Conservation (phyloP, 345 rosid species). For the Firmiana major region DNA sequence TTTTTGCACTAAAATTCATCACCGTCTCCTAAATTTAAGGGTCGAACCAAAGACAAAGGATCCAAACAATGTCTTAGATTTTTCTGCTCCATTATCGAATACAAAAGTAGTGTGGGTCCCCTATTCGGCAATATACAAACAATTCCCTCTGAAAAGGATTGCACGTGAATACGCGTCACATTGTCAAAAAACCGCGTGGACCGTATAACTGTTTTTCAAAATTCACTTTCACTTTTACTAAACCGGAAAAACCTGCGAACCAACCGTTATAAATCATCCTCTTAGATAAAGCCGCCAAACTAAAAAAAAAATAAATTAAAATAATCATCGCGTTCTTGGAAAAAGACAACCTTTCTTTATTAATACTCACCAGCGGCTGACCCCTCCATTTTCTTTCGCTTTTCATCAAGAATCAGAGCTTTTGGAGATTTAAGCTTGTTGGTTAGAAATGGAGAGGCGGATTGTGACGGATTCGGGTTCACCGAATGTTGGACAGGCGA, state of each 20-base stretch:
- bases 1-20: neutral
- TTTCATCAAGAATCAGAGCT: neutral
- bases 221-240: neutral
- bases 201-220: slow-evolving; percentile 33
- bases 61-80: neutral
- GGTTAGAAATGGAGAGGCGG: slow-evolving; percentile 24
- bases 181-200: slow-evolving; percentile 41
- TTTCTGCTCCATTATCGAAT: neutral
- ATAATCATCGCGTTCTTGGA: neutral
- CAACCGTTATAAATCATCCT: neutral
- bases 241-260: slow-evolving; percentile 26
- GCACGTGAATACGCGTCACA: slow-evolving; percentile 43
- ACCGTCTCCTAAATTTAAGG: too few relatives aligned
- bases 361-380: neutral
- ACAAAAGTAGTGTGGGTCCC: neutral
- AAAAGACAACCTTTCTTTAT: neutral
- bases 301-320: neutral
- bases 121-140: neutral
- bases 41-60: too few relatives aligned
- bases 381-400: neutral
- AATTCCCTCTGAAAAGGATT: neutral
- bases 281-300: neutral
- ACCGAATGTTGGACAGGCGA: slow-evolving; percentile 18
- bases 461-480: slow-evolving; percentile 25
- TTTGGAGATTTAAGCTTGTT: slow-evolving; percentile 4